Base-by-base conservation (phyloP, 1,139 yeast species). In the Meyerozyma sp. region DNA sequence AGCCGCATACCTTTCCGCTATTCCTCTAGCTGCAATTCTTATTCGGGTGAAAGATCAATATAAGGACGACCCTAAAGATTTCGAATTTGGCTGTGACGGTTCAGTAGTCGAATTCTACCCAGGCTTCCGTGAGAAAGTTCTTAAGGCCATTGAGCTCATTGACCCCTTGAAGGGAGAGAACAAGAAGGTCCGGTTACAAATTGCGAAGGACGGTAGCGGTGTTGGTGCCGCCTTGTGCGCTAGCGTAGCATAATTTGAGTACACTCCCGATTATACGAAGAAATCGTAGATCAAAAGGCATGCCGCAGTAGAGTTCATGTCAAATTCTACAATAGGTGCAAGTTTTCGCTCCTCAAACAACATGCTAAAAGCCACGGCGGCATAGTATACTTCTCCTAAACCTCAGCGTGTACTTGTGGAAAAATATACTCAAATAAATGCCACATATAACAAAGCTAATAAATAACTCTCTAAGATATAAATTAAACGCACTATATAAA, bases 191-290 rank as follows among this genome's bases (percentile, higher is more conserved):
- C 82, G 79, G 51, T 69, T 91, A 51, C 83, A 81, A 50, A 82
- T 90, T 53, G 94, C 96, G 36, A 86, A 88, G 61, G 98, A 91
- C 59, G 98, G 98, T 40, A 83, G 94, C 47, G 96, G 96, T 48
- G 96, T 90, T 37, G 98, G 98, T 52, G 97, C 97, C 42, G 97
- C 97, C 1, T 73, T 91, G 48, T 87, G 96, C 66, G 97, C 97
- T 6, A 64, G 72, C 51, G 60, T 64, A 29, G 65, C 65, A 11
- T 50, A 21, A 6, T 6, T 21, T 21, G 47, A 40, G 9, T 21
- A 34, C 13, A 30, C n/a, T 16, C 2, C 3, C 18, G 3, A 16
- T 16, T 16, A 16, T 16, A 16, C 18, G 18, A 16, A 16, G 18
- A 16, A 16, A 16, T 16, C 2, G 2, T 16, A 16, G 18, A 16